These are phyloP conservation scores for Apiospora phragmitis DNA, from an alignment of 2,329 filamentous ascomycete species.

Conservation along the genomic window DNA sequence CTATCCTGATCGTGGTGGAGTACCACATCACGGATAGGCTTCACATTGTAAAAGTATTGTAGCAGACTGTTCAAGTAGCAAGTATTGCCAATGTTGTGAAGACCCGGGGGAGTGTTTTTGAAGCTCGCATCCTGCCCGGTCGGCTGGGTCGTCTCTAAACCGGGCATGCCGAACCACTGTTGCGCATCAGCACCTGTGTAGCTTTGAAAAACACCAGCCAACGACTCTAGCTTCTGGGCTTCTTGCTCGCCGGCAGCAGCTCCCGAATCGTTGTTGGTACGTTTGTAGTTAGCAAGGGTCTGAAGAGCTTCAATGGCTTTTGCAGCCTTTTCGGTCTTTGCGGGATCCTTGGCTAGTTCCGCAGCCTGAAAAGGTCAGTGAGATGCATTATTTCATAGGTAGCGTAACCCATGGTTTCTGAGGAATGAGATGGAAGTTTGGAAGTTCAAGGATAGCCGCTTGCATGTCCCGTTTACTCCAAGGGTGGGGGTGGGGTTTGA, in stretches of 20 bases:
- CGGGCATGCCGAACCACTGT: slow-evolving; percentile 11
- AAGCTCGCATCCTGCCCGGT: slow-evolving; percentile 24
- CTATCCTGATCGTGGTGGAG: slow-evolving; percentile 64
- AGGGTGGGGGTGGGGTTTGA: not conserved
- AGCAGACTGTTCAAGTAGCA: slow-evolving; percentile 97
- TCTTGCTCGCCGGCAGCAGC: slow-evolving; percentile 16
- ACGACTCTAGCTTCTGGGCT: slow-evolving; percentile 24
- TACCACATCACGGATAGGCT: slow-evolving; percentile 77
- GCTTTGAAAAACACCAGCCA: slow-evolving; percentile 17
- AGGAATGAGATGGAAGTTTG: not conserved
- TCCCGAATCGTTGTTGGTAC: not conserved
- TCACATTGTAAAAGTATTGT: slow-evolving; percentile 91
- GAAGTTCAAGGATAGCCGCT: not conserved
- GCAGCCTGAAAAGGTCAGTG: not conserved
- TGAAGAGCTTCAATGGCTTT: slow-evolving; percentile 27
- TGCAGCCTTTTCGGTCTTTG: slow-evolving; percentile 22
- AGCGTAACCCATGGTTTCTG: not conserved
- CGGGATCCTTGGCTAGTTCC: not conserved
- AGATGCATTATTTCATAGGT: not conserved
- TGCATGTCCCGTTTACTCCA: not conserved
- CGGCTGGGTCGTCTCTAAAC: slow-evolving; percentile 12
- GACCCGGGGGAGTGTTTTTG: slow-evolving; percentile 73
- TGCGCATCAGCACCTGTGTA: not conserved
- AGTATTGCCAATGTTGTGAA: slow-evolving; percentile 94
- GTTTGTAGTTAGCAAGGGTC: slow-evolving; percentile 26